These are phyloP conservation scores for Chalaropsis ovoidea DNA, from an alignment of 2,329 filamentous ascomycete species.

Conservation along the genomic window DNA sequence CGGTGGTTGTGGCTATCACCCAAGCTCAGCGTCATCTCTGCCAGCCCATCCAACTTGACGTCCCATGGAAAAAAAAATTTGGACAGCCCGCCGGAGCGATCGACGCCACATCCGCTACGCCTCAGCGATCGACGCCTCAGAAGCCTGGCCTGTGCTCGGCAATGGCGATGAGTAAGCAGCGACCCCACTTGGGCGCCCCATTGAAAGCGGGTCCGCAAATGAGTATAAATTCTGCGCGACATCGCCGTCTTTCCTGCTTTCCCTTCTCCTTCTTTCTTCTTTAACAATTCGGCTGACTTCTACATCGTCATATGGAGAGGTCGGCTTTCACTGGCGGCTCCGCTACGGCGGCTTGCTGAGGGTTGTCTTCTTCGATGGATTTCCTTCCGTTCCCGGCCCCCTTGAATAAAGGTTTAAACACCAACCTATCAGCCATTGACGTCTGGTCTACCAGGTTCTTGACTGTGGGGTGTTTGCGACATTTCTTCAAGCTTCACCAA, in stretches of 20 bases:
- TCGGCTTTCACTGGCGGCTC: slow-evolving; percentile 39
- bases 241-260: slow-evolving; percentile 18
- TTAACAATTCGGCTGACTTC: slow-evolving; percentile 40
- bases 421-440: slow-evolving; percentile 41
- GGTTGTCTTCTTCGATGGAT: slow-evolving; percentile 41
- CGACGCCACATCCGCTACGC: slow-evolving; percentile 21
- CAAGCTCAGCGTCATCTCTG: slow-evolving; percentile 15
- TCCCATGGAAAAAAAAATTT: slow-evolving; percentile 24
- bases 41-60: background rate
- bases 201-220: slow-evolving; percentile 19
- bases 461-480: slow-evolving; percentile 46
- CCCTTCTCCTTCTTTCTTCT: slow-evolving; percentile 31
- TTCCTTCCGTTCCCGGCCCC: slow-evolving; percentile 49
- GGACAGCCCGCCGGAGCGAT: slow-evolving; percentile 2
- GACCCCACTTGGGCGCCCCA: slow-evolving; percentile 16
- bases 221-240: slow-evolving; percentile 25
- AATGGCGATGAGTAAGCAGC: slow-evolving; percentile 16
- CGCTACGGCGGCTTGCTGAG: slow-evolving; percentile 47
- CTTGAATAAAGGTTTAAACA: slow-evolving; percentile 38
- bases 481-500: slow-evolving; percentile 28
- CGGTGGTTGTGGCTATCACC: slow-evolving; percentile 1
- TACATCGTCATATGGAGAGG: slow-evolving; percentile 45
- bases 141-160: background rate
- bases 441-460: slow-evolving; percentile 36
- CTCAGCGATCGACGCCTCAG: slow-evolving; percentile 5